Percentiles rank a stretch among this genome's conserved stretches.
Evolutionary conservation across 2,329 filamentous ascomycete species (phyloP).

Genomic region (Aureobasidium subglaciale): DNA sequence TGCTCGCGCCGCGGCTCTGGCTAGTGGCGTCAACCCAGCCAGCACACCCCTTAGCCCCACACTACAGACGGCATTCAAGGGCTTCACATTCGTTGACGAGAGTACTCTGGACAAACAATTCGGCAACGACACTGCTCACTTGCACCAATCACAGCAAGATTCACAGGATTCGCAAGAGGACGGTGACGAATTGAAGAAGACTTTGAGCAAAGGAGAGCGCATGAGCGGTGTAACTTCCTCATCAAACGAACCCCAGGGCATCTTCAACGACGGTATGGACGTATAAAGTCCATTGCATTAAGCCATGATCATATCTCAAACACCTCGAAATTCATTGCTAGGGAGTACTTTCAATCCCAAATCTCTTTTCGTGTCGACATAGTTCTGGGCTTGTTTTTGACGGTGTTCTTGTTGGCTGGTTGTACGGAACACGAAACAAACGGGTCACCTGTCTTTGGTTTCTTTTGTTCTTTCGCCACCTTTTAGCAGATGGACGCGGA

Average conservation of each 20-base stretch:
- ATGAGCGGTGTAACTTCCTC: constrained; percentile 45
- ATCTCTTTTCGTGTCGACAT: constrained; percentile 3
- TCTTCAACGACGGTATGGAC: constrained; percentile 41
- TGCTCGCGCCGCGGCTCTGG: constrained; percentile 78
- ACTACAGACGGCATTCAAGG: constrained; percentile 96
- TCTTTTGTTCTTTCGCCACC: background rate
- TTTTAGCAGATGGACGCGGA: background rate
- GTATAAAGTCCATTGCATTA: constrained; percentile 24
- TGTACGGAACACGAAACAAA: constrained; percentile 5
- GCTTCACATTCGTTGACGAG: constrained; percentile 98
- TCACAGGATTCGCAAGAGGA: constrained; percentile 32
- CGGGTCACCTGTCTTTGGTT: background rate
- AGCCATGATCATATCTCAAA: constrained; percentile 1
- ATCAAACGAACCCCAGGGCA: constrained; percentile 37
- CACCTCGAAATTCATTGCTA: background rate
- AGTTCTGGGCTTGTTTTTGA: constrained; percentile 1
- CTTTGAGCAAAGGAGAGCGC: constrained; percentile 37
- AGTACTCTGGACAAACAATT: constrained; percentile 60
- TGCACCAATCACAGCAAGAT: constrained; percentile 23
- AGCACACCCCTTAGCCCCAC: constrained; percentile 91
- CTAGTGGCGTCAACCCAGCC: constrained; percentile 71
- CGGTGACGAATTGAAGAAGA: constrained; percentile 26
- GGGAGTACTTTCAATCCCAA: background rate
- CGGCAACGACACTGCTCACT: constrained; percentile 29
- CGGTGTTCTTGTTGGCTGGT: constrained; percentile 10